Percentiles rank a stretch among this genome's conserved stretches.
These are phyloP conservation scores for Fallopia convolvulus DNA, from an alignment of 148 eudicot species.

Conservation along the genomic window DNA sequence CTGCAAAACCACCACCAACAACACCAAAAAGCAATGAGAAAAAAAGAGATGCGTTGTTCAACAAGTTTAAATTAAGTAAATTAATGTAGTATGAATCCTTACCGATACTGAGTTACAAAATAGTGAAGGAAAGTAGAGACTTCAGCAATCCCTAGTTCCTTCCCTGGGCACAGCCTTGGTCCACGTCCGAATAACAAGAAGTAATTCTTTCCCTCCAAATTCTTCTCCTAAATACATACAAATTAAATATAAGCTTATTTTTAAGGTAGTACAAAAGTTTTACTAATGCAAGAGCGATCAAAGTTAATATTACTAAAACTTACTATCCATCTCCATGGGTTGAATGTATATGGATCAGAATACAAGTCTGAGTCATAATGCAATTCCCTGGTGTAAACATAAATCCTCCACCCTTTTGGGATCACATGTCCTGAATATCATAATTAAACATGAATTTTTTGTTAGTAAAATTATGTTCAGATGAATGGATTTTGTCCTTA, in stretches of 20 bases:
- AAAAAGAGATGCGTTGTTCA: neutral
- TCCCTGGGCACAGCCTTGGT: conserved; percentile 89
- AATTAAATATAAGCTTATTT: too few species aligned
- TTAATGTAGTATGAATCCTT: neutral
- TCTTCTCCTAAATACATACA: conserved; percentile 43
- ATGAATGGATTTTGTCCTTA: too few species aligned
- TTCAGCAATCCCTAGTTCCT: conserved; percentile 87
- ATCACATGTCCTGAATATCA: conserved; percentile 54
- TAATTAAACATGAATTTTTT: neutral
- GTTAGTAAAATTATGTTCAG: neutral
- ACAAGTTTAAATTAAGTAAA: neutral
- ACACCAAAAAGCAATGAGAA: neutral
- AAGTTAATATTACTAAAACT: neutral
- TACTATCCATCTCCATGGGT: conserved; percentile 99
- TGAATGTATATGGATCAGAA: conserved; percentile 70
- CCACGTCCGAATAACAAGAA: conserved; percentile 88
- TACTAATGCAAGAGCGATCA: too few species aligned
- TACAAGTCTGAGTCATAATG: conserved; percentile 66
- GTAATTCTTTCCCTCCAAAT: conserved; percentile 52
- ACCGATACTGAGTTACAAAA: conserved; percentile 83
- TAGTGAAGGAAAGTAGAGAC: conserved; percentile 89
- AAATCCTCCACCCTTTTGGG: conserved; percentile 94
- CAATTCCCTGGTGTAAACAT: conserved; percentile 78
- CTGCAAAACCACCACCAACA: conserved; percentile 26
- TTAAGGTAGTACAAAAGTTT: neutral